Evolutionary conservation across 495 filamentous ascomycete species (phyloP).

Genomic region (Parmelia sp.): DNA sequence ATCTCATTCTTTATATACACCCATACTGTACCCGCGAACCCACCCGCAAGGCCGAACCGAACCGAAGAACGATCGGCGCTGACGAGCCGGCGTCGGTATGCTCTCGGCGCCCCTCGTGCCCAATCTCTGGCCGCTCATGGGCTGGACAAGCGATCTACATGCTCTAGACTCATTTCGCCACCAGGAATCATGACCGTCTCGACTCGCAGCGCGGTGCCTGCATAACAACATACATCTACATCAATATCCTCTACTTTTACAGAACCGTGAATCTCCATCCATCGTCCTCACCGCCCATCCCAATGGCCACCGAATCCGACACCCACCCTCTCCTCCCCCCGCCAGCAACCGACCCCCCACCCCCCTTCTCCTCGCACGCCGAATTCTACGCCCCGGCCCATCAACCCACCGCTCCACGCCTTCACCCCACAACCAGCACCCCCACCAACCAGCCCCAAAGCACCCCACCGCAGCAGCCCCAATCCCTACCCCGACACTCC

Average conservation of each 20-base stretch:
- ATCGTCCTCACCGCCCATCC: not conserved
- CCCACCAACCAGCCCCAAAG: not conserved
- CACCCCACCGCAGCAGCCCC: not conserved
- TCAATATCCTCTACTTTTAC: not conserved
- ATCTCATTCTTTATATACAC: not conserved
- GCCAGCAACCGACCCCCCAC: not conserved
- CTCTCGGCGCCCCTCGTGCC: constrained; percentile 17
- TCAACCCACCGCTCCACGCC: not conserved
- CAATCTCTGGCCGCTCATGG: constrained; percentile 11
- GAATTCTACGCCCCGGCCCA: constrained; percentile 2
- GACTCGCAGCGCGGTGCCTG: not conserved
- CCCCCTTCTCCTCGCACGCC: constrained; percentile 1
- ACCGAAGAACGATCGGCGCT: not conserved
- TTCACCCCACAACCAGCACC: not conserved
- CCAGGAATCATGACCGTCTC: constrained; percentile 4
- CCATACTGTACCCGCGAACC: not conserved
- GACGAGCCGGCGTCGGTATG: too few relatives aligned
- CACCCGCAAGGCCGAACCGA: not conserved
- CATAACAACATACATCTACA: not conserved
- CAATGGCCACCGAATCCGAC: constrained; percentile 1
- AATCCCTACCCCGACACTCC: too few relatives aligned
- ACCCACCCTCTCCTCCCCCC: constrained; percentile 7
- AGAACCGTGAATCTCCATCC: not conserved
- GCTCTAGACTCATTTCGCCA: constrained; percentile 11
- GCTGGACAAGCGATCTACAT: constrained; percentile 4